Percentiles rank a stretch among this genome's conserved stretches.
phyloP scores from a whole-genome alignment of 2,329 filamentous ascomycete genomes.

The Hysterium pulicare region DNA sequence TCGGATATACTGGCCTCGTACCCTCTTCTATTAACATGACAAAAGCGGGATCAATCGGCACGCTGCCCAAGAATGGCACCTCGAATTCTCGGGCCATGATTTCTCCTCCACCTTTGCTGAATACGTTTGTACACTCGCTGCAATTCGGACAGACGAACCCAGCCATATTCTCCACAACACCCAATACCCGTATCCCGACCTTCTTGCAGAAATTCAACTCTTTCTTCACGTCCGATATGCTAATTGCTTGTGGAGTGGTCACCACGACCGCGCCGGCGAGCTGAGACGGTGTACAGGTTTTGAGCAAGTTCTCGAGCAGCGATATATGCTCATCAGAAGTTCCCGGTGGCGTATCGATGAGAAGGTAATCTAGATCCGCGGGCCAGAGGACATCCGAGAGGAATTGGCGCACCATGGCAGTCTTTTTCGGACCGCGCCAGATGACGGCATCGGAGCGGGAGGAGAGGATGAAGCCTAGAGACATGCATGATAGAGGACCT shows the following conservation, averaged over 20 bases:
- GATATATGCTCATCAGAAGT: conserved; percentile 98
- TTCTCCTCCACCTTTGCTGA: conserved; percentile 84
- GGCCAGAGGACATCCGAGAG: conserved; percentile 86
- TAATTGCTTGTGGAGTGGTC: conserved; percentile 91
- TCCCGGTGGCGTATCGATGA: conserved; percentile 94
- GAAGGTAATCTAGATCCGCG: conserved; percentile 77
- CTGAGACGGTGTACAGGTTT: conserved; percentile 51
- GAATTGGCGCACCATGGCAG: conserved; percentile 97
- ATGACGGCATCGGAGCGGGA: conserved; percentile 87
- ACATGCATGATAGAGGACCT: conserved; percentile 79
- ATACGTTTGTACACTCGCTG: conserved; percentile 86
- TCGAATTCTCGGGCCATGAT: conserved; percentile 84
- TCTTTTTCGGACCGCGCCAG: conserved; percentile 98
- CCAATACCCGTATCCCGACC: conserved; percentile 73
- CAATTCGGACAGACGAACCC: conserved; percentile 78
- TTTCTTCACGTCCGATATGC: conserved; percentile 89
- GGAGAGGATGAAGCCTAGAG: conserved; percentile 82
- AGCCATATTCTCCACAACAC: conserved; percentile 96
- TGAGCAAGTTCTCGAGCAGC: conserved; percentile 75
- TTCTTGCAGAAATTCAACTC: conserved; percentile 92
- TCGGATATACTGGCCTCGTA: conserved; percentile 63
- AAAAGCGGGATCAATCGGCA: conserved; percentile 93
- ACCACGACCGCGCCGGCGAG: conserved; percentile 88
- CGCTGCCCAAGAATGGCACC: conserved; percentile 78
- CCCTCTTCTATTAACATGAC: conserved; percentile 79